Evolutionary conservation across 768 basidiomycete species (phyloP).

Genomic region (Clitopilus hobsonii): DNA sequence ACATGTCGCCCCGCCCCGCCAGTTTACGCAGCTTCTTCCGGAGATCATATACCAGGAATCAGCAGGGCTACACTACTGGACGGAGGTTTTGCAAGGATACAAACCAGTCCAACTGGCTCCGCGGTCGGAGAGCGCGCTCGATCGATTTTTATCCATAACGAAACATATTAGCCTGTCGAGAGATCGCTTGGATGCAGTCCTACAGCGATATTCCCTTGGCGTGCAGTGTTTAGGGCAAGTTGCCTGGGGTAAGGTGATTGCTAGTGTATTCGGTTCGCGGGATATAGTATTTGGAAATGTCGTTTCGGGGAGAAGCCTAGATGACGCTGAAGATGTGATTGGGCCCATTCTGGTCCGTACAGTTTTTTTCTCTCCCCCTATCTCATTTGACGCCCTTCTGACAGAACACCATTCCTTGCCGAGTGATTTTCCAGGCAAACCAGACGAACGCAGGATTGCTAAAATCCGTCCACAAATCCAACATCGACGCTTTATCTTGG

Average conservation of each 20-base stretch:
- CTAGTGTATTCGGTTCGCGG: slow-evolving; percentile 23
- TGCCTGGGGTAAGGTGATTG: slow-evolving; percentile 20
- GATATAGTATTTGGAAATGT: slow-evolving; percentile 45
- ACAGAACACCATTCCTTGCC: slow-evolving; percentile 43
- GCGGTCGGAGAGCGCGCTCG: background rate
- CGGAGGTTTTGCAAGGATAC: background rate
- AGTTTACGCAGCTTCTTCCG: slow-evolving; percentile 34
- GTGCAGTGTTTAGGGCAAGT: slow-evolving; percentile 30
- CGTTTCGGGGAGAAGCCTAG: slow-evolving; percentile 37
- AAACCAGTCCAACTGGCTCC: background rate
- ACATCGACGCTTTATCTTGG: slow-evolving; percentile 34
- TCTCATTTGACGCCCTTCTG: slow-evolving; percentile 1
- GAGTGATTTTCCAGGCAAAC: slow-evolving; percentile 23
- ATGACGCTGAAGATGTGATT: slow-evolving; percentile 36
- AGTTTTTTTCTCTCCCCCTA: background rate
- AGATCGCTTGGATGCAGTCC: slow-evolving; percentile 9
- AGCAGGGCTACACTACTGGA: background rate
- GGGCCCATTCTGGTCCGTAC: slow-evolving; percentile 42
- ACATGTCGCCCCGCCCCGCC: slow-evolving; percentile 9
- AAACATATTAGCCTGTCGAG: slow-evolving; percentile 9
- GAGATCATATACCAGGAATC: slow-evolving; percentile 31
- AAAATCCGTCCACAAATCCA: slow-evolving; percentile 28
- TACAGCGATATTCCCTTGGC: slow-evolving; percentile 22
- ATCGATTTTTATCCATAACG: slow-evolving; percentile 7
- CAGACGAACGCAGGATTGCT: slow-evolving; percentile 28